phyloP scores from a whole-genome alignment of 1,284 basidiomycete genomes.

The Ustilago trichophora region DNA sequence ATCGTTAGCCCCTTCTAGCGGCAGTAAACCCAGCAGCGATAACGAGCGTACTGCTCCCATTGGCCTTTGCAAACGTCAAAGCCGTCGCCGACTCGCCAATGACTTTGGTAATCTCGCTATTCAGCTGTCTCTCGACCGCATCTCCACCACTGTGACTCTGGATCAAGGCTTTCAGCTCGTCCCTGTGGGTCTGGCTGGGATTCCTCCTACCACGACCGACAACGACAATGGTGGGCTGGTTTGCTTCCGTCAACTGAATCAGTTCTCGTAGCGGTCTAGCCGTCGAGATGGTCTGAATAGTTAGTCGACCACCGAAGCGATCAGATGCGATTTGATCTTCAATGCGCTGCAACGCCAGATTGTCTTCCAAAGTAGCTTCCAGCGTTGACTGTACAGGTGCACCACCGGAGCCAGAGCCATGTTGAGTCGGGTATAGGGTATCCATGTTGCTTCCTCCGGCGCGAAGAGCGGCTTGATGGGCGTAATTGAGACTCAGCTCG shows the following conservation, averaged over 20 bases:
- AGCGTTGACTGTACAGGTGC: conserved; percentile 27
- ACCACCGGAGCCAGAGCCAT: conserved; percentile 6
- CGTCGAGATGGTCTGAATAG: conserved; percentile 18
- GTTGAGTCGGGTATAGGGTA: conserved; percentile 52
- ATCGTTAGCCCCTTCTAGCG: not conserved
- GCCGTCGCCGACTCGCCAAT: conserved; percentile 58
- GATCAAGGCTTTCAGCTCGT: conserved; percentile 50
- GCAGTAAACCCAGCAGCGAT: conserved; percentile 45
- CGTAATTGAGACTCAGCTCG: conserved; percentile 30
- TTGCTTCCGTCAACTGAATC: conserved; percentile 17
- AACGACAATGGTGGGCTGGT: conserved; percentile 47
- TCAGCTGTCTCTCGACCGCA: conserved; percentile 40
- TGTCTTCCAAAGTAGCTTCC: conserved; percentile 56
- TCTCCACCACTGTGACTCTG: conserved; percentile 12
- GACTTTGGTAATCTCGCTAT: conserved; percentile 58
- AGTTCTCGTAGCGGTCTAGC: conserved; percentile 40
- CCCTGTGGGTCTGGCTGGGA: conserved; percentile 57
- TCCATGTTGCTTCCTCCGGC: conserved; percentile 38
- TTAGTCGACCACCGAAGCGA: conserved; percentile 21
- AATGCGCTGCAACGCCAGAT: conserved; percentile 46
- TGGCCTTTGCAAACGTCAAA: conserved; percentile 24
- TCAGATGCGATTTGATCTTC: conserved; percentile 39
- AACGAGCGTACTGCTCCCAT: conserved; percentile 40
- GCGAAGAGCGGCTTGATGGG: conserved; percentile 8
- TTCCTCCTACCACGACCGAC: conserved; percentile 53